Percentiles rank a stretch among this genome's conserved stretches.
phyloP scores from a whole-genome alignment of 176 grass and related monocot genomes.

The Aegilops speltoides region DNA sequence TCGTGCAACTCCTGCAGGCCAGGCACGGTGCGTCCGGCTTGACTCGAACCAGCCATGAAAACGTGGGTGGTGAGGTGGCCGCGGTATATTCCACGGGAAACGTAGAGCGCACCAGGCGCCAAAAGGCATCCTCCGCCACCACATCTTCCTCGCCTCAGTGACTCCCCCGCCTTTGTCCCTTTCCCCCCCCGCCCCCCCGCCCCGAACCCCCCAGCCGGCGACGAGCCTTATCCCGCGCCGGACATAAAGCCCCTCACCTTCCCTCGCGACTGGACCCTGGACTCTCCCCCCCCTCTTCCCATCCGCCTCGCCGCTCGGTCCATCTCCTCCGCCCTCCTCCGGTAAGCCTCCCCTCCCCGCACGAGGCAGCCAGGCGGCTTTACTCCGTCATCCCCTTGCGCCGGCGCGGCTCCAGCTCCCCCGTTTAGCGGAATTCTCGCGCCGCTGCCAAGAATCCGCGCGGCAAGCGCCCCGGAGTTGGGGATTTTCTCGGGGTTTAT shows the following conservation, averaged over 20 bases:
- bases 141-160: constrained; percentile 28
- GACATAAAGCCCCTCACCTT: background rate
- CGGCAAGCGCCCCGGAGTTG: background rate
- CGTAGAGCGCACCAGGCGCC: constrained; percentile 35
- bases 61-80: background rate
- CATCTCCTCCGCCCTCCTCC: background rate
- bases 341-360: background rate
- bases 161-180: background rate
- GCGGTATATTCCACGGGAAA: background rate
- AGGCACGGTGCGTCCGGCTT: too few species aligned
- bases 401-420: background rate
- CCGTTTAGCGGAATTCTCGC: too few species aligned
- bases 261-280: background rate
- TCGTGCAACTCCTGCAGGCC: too few species aligned
- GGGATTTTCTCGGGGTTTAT: background rate
- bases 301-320: background rate
- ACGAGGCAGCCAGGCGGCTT: background rate
- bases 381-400: background rate
- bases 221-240: constrained; percentile 19
- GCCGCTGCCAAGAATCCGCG: background rate
- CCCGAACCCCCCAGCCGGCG: background rate
- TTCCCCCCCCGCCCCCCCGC: background rate
- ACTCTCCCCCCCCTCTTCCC: background rate
- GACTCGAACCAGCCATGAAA: background rate
- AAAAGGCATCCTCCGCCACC: constrained; percentile 46